Evolutionary conservation across 371 early-diverging fungal genomes (phyloP), one percentile per base, ranked within the genome.

Genomic region (Synchytrium microbalum): DNA sequence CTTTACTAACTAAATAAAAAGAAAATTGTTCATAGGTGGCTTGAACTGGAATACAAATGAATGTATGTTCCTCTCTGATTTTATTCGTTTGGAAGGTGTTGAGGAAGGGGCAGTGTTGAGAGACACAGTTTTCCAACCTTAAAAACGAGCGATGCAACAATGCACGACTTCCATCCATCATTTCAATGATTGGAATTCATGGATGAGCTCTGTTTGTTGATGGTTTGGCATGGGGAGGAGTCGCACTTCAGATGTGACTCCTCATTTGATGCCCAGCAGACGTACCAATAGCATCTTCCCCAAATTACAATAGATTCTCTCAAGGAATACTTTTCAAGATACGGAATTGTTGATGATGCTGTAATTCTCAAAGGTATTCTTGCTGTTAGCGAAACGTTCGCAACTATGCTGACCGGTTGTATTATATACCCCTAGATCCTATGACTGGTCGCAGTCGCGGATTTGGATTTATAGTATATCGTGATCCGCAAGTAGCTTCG

Each of bases 381-480:
- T n/a, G n/a, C n/a, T n/a, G n/a, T n/a, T n/a, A n/a, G n/a, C n/a
- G n/a, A n/a, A n/a, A n/a, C n/a, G n/a, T n/a, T n/a, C n/a, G n/a
- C n/a, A 51, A n/a, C 13, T 13, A 51, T 14, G 51, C n/a, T 51
- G 51, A 51, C 51, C 51, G 51, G 14, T 51, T 51, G n/a, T n/a
- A 14, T 51, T 51, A 51, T 13, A 13, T 14, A 51, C 14, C n/a
- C n/a, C 51, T 13, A 51, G 95, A 95, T 66, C 84, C 83, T 13
- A 67, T 73, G 53, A 88, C 91, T 3, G 83, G 84, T 59, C 83
- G 85, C 31, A 92, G 93, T 19, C 83, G 93, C 56, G 91, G 95
- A 0, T 95, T 94, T 80, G 95, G 91, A 3, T 95, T 95, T 74
- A 72, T 95, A 59, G 89, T 89, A 14, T 93, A 93, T 81, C 72